Percentiles rank a stretch among this genome's conserved stretches.
These are phyloP conservation scores for Rhizoclosmatium sp. DNA, from an alignment of 192 early-diverging fungal species.

Conservation along the genomic window DNA sequence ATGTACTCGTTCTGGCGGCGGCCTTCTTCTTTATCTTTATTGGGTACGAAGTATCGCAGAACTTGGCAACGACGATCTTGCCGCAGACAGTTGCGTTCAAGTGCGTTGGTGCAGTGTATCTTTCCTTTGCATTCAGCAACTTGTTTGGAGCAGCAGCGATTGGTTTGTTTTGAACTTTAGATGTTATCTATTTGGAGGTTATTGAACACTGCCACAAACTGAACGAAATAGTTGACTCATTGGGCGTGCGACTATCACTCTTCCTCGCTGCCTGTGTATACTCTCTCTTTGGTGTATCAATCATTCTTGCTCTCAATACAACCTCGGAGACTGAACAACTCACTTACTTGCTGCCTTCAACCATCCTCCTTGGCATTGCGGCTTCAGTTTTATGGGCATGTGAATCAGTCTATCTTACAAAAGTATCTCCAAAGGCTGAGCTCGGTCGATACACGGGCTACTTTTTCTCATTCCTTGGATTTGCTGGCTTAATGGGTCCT, in stretches of 20 bases:
- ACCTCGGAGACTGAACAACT: neutral
- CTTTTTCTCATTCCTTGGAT: slow-evolving; percentile 26
- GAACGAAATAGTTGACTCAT: neutral
- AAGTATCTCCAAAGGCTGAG: slow-evolving; percentile 7
- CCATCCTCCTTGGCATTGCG: neutral
- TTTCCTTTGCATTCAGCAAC: neutral
- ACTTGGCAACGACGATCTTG: neutral
- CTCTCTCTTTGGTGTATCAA: neutral
- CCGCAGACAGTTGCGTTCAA: neutral
- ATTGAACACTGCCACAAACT: neutral
- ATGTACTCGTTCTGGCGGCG: neutral
- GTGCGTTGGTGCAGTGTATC: neutral
- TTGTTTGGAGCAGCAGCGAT: neutral
- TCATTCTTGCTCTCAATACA: neutral
- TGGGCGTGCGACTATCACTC: neutral
- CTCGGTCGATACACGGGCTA: slow-evolving; percentile 26
- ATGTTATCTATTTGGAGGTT: neutral
- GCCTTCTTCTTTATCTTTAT: neutral
- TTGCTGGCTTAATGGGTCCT: slow-evolving; percentile 21
- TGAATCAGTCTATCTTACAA: slow-evolving; percentile 22
- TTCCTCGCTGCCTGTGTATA: neutral
- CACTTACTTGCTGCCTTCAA: neutral
- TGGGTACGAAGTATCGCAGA: neutral
- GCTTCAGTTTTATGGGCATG: neutral
- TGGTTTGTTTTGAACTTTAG: neutral